A percentile compares a stretch with the other conserved stretches of the same genome.
Conservation (phyloP, 1,284 basidiomycete species). For the Leccinum solheimii region DNA sequence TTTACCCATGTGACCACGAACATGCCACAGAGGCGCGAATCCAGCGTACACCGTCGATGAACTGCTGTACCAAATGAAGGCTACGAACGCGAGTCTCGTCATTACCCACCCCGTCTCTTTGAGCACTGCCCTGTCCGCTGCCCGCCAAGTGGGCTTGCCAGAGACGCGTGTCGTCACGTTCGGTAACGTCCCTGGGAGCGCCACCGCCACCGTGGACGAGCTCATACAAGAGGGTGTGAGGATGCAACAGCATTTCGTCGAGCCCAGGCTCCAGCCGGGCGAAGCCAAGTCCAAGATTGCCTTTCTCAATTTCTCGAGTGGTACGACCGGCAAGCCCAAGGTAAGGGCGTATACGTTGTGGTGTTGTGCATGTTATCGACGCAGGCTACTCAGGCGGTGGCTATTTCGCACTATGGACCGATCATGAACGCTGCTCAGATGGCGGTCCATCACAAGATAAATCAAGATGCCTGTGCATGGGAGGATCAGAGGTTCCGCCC, state of each 20-base stretch:
- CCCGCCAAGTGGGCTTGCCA: constrained; percentile 50
- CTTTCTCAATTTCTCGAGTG: constrained; percentile 74
- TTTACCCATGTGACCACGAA: background rate
- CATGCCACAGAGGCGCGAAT: constrained; percentile 48
- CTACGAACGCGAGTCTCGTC: constrained; percentile 56
- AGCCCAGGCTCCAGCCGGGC: constrained; percentile 51
- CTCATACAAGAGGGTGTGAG: constrained; percentile 42
- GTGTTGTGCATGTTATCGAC: background rate
- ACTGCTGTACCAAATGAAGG: constrained; percentile 59
- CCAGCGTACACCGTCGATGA: constrained; percentile 70
- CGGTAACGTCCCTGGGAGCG: constrained; percentile 30
- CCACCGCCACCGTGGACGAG: constrained; percentile 37
- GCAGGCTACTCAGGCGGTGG: constrained; percentile 49
- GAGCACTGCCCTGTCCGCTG: constrained; percentile 54
- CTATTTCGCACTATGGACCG: constrained; percentile 59
- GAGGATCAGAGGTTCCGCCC: constrained; percentile 45
- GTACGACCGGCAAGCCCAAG: constrained; percentile 67
- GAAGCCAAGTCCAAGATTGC: constrained; percentile 73
- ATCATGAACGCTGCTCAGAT: constrained; percentile 62
- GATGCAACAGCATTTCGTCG: constrained; percentile 37
- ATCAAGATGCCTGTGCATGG: constrained; percentile 39
- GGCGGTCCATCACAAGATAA: constrained; percentile 47
- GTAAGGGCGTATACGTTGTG: constrained; percentile 25
- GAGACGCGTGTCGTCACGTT: constrained; percentile 54
- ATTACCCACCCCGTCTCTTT: constrained; percentile 59